Evolutionary conservation across 176 grass and related monocot species (phyloP), one percentile per base, ranked within the genome.

Genomic region (Musa itinerans): DNA sequence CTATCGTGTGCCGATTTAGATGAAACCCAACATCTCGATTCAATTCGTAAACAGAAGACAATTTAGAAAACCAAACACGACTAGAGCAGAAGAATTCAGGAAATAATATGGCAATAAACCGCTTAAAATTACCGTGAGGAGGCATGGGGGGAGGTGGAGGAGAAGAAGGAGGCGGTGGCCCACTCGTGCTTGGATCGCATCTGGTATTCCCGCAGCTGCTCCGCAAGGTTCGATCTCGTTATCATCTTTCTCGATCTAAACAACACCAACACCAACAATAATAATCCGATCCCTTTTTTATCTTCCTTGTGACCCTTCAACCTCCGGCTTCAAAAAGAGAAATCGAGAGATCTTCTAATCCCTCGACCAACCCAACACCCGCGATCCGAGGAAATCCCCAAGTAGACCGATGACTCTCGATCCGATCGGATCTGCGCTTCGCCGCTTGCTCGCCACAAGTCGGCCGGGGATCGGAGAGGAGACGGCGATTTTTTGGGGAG

Each of bases 161-260:
- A 34, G 71, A 87, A 80, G 63, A 76, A 80, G 34, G 85, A 20
- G 52, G 70, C 53, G 52, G 71, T 54, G 16, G 81, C 69, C 84
- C 84, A 86, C 29, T 86, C 80, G 54, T 83, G 72, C 81, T 75
- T 83, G 24, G 85, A 79, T 65, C 85, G 68, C 63, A 80, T 80
- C 76, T 83, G 75, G 70, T 81, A 77, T 24, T 73, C 78, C 76
- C 74, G 66, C 85, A 79, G 74, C 73, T 87, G 85, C 54, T 87
- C 85, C 76, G 80, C 76, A 19, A 87, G 81, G 71, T 76, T 83
- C 80, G 76, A 86, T 27, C 84, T 68, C 71, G 84, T 77, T 63
- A 78, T 78, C 80, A 74, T 82, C 53, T 66, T 25, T 57, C 65
- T 51, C 27, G 10, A 59, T 24, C 59, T 48, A 52, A 17, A 52